Evolutionary conservation across 2,329 filamentous ascomycete species (phyloP), one percentile per base, ranked within the genome.

Genomic region (Uncinocarpus reesii): DNA sequence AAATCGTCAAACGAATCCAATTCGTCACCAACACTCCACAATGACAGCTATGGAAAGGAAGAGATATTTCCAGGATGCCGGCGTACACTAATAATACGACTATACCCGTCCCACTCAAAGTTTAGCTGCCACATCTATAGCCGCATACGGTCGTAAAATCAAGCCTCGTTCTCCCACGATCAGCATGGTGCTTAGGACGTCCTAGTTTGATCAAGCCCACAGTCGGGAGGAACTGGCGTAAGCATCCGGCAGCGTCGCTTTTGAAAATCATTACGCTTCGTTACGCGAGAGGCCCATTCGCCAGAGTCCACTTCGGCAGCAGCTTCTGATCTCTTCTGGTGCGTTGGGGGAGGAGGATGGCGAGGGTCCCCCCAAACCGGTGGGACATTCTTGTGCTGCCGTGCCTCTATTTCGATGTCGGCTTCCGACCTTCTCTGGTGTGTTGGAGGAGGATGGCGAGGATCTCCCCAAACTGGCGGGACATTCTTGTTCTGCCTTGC

Each of bases 381-480:
- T 20, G 34, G 13, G 2, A 15, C 16, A 2, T 7, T 20, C 13
- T 7, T 18, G 13, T 6, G 7, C 7, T 42, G 40, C 8, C 40
- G 26, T 13, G 11, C 21, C 6, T 28, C 21, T 21, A 8, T 32
- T 36, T 45, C 29, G 20, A 8, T 8, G 2, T 15, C 32, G 8
- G 26, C 7, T 15, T 34, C 41, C 23, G 29, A 34, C 24, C 42
- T 16, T 20, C 18, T 23, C 13, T 24, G 32, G 42, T 21, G 42
- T 15, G 2, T 20, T 24, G 46, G 46, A 16, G 46, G 46, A 26
- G 46, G 46, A 29, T 36, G 20, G 29, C 28, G 37, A 23, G 46
- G 46, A 13, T 48, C 21, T 34, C 46, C 46, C 46, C 46, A 48
- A 1, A 42, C 18, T 3, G 36, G 36, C 11, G 46, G 46, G 2